phyloP scores from a whole-genome alignment of 2,329 filamentous ascomycete species.

The Epichloe sp. region DNA sequence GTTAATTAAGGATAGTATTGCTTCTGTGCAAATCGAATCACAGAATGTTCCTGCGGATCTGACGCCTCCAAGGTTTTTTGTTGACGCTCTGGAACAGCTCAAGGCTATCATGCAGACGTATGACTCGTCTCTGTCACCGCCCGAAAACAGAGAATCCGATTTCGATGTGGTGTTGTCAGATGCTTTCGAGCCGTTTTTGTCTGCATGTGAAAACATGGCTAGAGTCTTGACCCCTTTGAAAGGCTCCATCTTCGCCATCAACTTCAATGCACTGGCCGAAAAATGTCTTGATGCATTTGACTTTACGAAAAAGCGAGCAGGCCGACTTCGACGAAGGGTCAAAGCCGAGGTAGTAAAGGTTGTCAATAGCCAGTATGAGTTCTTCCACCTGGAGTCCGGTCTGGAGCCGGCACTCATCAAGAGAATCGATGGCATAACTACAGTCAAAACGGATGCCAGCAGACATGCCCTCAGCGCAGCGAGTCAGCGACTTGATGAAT shows the following conservation, averaged over 20 bases:
- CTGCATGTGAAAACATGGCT: conserved; percentile 58
- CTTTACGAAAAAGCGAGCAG: conserved; percentile 47
- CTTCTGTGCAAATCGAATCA: conserved; percentile 59
- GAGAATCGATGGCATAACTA: conserved; percentile 23
- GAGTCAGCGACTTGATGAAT: conserved; percentile 73
- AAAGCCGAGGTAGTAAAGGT: conserved; percentile 43
- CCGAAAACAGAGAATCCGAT: conserved; percentile 46
- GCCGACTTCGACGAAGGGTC: conserved; percentile 43
- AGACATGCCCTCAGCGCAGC: conserved; percentile 44
- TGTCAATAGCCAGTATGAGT: conserved; percentile 54
- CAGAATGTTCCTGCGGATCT: conserved; percentile 60
- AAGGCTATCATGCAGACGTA: conserved; percentile 72
- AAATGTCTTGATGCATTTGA: conserved; percentile 43
- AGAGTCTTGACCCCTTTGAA: conserved; percentile 45
- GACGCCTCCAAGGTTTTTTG: conserved; percentile 70
- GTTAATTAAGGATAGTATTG: conserved; percentile 67
- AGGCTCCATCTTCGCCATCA: conserved; percentile 57
- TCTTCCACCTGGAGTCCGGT: conserved; percentile 64
- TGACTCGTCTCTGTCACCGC: conserved; percentile 60
- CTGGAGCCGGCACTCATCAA: conserved; percentile 50
- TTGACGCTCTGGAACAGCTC: conserved; percentile 67
- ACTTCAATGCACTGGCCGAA: conserved; percentile 51
- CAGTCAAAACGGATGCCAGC: conserved; percentile 30
- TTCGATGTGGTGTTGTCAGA: conserved; percentile 67
- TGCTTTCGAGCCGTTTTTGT: conserved; percentile 75